Base-by-base conservation (phyloP, 2,329 filamentous ascomycete species). In the Bipolaris victoriae region DNA sequence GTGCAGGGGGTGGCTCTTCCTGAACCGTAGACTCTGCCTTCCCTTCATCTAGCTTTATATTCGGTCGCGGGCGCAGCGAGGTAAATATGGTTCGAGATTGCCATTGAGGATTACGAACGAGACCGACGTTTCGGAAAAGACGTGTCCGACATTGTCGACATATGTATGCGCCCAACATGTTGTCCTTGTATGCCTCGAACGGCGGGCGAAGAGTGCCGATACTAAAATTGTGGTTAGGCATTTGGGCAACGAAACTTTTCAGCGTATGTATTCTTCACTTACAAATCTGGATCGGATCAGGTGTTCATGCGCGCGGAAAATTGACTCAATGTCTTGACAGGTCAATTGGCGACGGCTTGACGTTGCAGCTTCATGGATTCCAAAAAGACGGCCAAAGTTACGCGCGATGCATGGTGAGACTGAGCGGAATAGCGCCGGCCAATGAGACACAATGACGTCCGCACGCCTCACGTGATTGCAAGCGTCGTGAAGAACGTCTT, bases 131-230 rank as follows among this genome's bases (percentile, higher is more conserved):
- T 49, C 59, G 63, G 4, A 49, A 37, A 10, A 75, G 61, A 9
- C 65, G 67, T 29, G 53, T 48, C 46, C 71, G 69, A 55, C 74
- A 77, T 57, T 71, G 70, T 9, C 65, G 67, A 54, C 74, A 76
- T 22, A 76, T 58, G 57, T 76, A 72, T 5, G 71, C 66, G 64
- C 65, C 61, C 45, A 74, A 51, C 74, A 76, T 77, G 20, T 18
- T 31, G 46, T 59, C 52, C 55, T 46, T 20, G 48, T 18, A 35
- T 58, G 45, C 29, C 26, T 54, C 33, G 36, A 31, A 7, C 20
- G n/a, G 55, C 20, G 51, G 20, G 54, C 24, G 52, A 26, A 35
- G 33, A 20, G 10, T 50, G 52, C 18, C 46, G 31, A 36, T 15
- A 39, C 55, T 58, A 41, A 16, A 39, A 46, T 49, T 9, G 26